Conservation (phyloP, 345 rosid genomes). For the Populus alba region DNA sequence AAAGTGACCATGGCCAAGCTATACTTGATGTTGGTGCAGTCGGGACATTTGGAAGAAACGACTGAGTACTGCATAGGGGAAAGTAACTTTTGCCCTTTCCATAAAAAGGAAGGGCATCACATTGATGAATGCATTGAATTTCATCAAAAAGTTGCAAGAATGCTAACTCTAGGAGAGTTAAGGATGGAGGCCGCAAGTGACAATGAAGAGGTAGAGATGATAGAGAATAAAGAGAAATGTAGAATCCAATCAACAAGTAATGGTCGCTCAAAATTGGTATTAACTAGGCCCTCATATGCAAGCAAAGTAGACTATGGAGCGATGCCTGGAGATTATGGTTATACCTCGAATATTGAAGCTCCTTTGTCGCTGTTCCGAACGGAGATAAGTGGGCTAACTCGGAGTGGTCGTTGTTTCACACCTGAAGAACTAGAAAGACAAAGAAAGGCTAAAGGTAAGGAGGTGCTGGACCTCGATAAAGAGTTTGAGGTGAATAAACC, state of each 20-base stretch:
- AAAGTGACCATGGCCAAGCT: rapidly evolving
- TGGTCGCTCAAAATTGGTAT: too few relatives aligned
- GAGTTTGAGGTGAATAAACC: background rate
- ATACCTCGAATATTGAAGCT: too few relatives aligned
- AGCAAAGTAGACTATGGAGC: too few relatives aligned
- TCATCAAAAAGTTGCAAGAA: background rate
- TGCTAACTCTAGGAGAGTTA: background rate
- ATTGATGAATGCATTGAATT: too few relatives aligned
- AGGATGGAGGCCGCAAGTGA: background rate
- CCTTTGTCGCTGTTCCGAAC: too few relatives aligned
- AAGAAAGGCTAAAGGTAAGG: too few relatives aligned
- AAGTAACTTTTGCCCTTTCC: background rate
- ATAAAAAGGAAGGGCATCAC: background rate
- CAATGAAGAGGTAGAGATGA: too few relatives aligned
- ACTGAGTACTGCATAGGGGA: rapidly evolving
- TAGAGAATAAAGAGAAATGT: too few relatives aligned
- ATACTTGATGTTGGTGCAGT: rapidly evolving
- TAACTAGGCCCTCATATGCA: background rate
- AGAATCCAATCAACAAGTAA: too few relatives aligned
- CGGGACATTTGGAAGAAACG: rapidly evolving
- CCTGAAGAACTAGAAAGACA: too few relatives aligned
- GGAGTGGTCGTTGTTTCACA: too few relatives aligned
- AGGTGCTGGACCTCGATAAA: background rate
- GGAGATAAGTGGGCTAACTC: too few relatives aligned
- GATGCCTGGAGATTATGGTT: background rate